phyloP scores from a whole-genome alignment of 306 rosid genomes.

The Prunus campanulata region DNA sequence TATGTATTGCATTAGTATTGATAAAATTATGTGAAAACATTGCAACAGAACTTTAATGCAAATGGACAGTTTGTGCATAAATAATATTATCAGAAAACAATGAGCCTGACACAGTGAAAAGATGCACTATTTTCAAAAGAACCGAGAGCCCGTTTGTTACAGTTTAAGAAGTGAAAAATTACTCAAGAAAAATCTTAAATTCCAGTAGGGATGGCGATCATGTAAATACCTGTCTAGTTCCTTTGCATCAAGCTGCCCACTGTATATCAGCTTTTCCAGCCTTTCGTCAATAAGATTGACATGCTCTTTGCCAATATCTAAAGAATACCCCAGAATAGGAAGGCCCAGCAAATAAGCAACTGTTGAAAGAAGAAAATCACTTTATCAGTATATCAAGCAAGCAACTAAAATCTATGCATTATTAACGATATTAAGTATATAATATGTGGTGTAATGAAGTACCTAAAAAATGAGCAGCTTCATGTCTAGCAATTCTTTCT shows the following conservation, averaged over 20 bases:
- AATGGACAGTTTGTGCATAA: background rate
- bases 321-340: slow-evolving; percentile 76
- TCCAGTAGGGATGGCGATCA: background rate
- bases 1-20: background rate
- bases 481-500: slow-evolving; percentile 87
- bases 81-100: background rate
- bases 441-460: slow-evolving; percentile 10
- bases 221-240: slow-evolving; percentile 37
- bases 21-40: background rate
- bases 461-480: slow-evolving; percentile 95
- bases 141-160: background rate
- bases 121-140: background rate
- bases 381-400: slow-evolving; percentile 20
- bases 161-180: background rate
- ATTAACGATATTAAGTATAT: background rate
- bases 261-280: slow-evolving; percentile 79
- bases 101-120: background rate
- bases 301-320: slow-evolving; percentile 95
- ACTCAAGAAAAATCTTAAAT: background rate
- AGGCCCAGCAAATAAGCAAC: slow-evolving; percentile 91
- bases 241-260: slow-evolving; percentile 86
- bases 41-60: background rate
- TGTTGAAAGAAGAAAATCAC: slow-evolving; percentile 8
- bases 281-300: slow-evolving; percentile 88
- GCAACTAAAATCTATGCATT: slow-evolving; percentile 31